Conservation (phyloP, 2,329 filamentous ascomycete genomes). For the Orbilia ellipsospora region DNA sequence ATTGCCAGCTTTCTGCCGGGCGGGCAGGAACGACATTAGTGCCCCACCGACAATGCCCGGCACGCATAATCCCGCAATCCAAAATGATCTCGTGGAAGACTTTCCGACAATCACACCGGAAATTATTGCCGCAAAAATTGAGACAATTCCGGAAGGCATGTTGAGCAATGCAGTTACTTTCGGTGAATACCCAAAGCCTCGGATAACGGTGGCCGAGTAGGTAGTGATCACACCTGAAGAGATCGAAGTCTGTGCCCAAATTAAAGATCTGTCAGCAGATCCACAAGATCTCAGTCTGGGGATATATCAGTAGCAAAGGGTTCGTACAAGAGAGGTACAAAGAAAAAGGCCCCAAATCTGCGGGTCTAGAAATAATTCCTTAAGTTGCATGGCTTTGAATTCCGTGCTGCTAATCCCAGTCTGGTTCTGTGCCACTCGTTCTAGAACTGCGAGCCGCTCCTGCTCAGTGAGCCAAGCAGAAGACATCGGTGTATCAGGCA, state of each 20-base stretch:
- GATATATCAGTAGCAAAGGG: constrained; percentile 12
- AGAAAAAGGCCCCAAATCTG: constrained; percentile 68
- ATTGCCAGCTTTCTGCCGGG: constrained; percentile 65
- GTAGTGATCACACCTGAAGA: constrained; percentile 69
- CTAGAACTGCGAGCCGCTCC: constrained; percentile 66
- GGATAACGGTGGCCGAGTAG: constrained; percentile 69
- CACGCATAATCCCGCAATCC: constrained; percentile 61
- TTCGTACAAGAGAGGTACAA: constrained; percentile 66
- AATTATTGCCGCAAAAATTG: constrained; percentile 67
- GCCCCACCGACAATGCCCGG: constrained; percentile 66
- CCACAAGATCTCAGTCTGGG: constrained; percentile 19
- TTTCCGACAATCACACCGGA: constrained; percentile 60
- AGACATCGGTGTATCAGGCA: constrained; percentile 67
- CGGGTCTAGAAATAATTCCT: constrained; percentile 68
- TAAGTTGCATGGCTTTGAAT: constrained; percentile 68
- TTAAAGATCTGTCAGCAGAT: constrained; percentile 28
- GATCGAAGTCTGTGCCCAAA: constrained; percentile 63
- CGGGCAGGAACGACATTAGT: constrained; percentile 67
- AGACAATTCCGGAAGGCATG: constrained; percentile 68
- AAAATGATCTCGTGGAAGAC: constrained; percentile 35
- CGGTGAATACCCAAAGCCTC: constrained; percentile 65
- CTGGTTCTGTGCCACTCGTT: constrained; percentile 70
- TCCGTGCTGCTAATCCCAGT: constrained; percentile 69
- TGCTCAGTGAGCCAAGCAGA: constrained; percentile 63
- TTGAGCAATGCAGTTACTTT: constrained; percentile 68